Base-by-base conservation (phyloP, 768 basidiomycete genomes). In the Serendipita sp. region DNA sequence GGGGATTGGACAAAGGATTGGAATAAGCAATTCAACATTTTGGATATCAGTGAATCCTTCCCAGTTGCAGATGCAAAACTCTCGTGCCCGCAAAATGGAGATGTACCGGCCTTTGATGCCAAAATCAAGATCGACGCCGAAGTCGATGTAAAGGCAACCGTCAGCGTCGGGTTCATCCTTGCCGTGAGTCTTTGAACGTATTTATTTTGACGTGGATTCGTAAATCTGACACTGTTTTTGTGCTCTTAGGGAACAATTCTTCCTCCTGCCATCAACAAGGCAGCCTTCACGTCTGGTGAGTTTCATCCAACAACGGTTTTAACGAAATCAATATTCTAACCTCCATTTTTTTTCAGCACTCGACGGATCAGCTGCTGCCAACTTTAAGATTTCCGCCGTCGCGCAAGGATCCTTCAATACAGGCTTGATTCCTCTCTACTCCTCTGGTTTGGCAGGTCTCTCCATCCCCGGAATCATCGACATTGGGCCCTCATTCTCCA, bases 81-180 rank as follows among this genome's bases (percentile, higher is more conserved):
- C 11, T 60, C 56, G 8, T 60, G 56, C 34, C 56, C 56, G 16
- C 56, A 60, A 36, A 60, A 64, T 1, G 64, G 64, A 23, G 46
- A 45, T 15, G 32, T 35, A 52, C 30, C 30, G 11, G 41, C 32
- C 46, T 64, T 48, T 48, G 64, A 46, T 51, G 64, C 64, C 15
- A 63, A 47, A n/a, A 51, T 64, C 34, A 30, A 30, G 45, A 48
- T 64, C 2, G 64, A 64, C 51, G 64, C 64, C 18, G 23, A 64
- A 11, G 64, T 64, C 23, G 44, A 46, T 7, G 64, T 52, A 28
- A 48, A 52, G 30, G 64, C 45, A 7, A 45, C 44, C 11, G 64
- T 48, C 30, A 34, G 4, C 45, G 30, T 64, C 1, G 64, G 64
- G 1, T 64, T 64, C 46, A 48, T 48, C 28, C 45, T 51, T 16